These are phyloP conservation scores for Lipomyces mesembrius DNA, from an alignment of 805 yeast genomes.

Conservation along the genomic window DNA sequence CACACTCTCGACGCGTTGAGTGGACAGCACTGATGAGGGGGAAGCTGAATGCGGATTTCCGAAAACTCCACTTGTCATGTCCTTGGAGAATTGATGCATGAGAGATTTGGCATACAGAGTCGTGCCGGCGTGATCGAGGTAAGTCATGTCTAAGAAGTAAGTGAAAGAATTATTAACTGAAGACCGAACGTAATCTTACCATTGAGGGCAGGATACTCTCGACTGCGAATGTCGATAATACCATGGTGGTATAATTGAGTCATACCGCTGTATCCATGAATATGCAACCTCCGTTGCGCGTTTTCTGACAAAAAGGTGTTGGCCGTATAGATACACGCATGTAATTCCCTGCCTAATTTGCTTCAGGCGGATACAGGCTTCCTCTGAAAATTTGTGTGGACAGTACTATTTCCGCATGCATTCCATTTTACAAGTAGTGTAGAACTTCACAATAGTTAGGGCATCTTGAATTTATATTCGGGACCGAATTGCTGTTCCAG, in stretches of 20 bases:
- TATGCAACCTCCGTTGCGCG: too few relatives aligned
- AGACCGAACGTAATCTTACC: not conserved
- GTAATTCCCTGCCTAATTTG: too few relatives aligned
- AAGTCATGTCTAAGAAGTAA: not conserved
- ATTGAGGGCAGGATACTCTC: constrained; percentile 7
- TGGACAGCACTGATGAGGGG: constrained; percentile 1
- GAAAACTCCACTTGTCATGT: not conserved
- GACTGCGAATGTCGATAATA: not conserved
- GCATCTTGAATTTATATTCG: too few relatives aligned
- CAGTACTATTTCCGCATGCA: too few relatives aligned
- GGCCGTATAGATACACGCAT: too few relatives aligned
- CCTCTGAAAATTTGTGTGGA: too few relatives aligned
- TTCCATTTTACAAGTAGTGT: too few relatives aligned
- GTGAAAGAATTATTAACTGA: not conserved
- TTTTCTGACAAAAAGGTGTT: too few relatives aligned
- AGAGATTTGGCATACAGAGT: constrained; percentile 5
- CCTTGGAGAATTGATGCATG: not conserved
- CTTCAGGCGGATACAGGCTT: too few relatives aligned
- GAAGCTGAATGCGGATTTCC: constrained; percentile 7
- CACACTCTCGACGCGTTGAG: not conserved
- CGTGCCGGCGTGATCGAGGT: constrained; percentile 9
- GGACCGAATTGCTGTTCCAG: too few relatives aligned
- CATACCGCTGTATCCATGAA: not conserved
- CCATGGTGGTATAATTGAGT: not conserved
- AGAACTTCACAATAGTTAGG: too few relatives aligned